Evolutionary conservation across 169 alveolate species (phyloP).

Genomic region (Plasmodium gonderi): DNA sequence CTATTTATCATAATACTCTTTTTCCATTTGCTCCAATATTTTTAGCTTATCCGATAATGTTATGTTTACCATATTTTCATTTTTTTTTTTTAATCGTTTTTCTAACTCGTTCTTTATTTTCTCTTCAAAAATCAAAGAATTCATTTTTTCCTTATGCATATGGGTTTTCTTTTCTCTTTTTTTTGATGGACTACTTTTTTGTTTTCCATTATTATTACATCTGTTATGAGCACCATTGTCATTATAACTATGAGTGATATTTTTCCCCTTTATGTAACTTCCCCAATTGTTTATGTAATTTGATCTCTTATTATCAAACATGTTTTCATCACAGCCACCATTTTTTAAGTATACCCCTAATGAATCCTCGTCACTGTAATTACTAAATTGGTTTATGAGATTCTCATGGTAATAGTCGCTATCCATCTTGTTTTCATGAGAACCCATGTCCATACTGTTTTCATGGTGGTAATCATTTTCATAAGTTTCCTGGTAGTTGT

Average conservation of each 20-base stretch:
- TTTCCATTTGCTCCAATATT: constrained; percentile 75
- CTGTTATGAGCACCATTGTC: background rate
- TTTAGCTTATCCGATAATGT: constrained; percentile 67
- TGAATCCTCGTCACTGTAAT: background rate
- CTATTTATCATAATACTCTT: constrained; percentile 49
- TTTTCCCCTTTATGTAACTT: background rate
- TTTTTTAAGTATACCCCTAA: background rate
- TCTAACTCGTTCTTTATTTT: constrained; percentile 64
- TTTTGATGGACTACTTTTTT: background rate
- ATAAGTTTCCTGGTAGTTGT: background rate
- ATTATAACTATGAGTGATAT: background rate
- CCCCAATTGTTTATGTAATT: background rate
- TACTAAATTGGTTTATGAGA: background rate
- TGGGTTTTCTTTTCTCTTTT: background rate
- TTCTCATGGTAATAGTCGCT: background rate
- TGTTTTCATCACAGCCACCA: background rate
- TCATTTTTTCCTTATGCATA: background rate
- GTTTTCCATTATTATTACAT: background rate
- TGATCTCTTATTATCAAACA: background rate
- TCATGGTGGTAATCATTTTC: constrained; percentile 6
- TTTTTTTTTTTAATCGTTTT: constrained; percentile 49
- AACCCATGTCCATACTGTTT: background rate
- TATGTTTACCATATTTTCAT: constrained; percentile 36
- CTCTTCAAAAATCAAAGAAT: constrained; percentile 49
- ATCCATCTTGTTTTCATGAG: background rate